Percentiles rank a stretch among this genome's conserved stretches.
phyloP scores from a whole-genome alignment of 371 early-diverging fungal genomes.

The Mucor ambiguus region DNA sequence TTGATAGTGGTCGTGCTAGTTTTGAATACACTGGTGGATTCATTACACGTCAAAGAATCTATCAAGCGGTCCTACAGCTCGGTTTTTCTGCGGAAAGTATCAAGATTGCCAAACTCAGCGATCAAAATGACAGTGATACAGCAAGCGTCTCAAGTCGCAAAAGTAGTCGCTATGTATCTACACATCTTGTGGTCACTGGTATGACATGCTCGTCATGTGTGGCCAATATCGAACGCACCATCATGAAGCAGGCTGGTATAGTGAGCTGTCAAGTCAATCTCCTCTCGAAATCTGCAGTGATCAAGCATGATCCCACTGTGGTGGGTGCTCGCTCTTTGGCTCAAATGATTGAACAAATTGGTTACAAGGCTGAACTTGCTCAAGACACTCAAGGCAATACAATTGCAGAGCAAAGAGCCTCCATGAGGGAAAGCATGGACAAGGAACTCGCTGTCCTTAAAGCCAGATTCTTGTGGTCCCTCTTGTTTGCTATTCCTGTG shows the following conservation, averaged over 20 bases:
- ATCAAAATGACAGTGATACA: neutral
- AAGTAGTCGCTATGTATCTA: conserved; percentile 19
- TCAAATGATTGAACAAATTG: conserved; percentile 61
- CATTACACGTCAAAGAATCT: conserved; percentile 38
- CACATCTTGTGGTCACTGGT: conserved; percentile 62
- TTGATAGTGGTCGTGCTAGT: conserved; percentile 48
- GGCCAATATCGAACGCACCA: conserved; percentile 63
- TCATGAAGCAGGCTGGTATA: conserved; percentile 60
- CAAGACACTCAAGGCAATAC: conserved; percentile 36
- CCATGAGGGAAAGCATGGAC: conserved; percentile 54
- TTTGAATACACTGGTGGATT: conserved; percentile 43
- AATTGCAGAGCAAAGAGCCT: conserved; percentile 38
- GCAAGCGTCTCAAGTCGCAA: conserved; percentile 14
- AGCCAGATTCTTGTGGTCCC: conserved; percentile 53
- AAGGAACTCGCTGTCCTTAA: conserved; percentile 46
- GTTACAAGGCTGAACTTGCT: conserved; percentile 57
- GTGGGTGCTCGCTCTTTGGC: conserved; percentile 55
- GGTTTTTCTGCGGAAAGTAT: conserved; percentile 59
- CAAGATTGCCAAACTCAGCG: conserved; percentile 38
- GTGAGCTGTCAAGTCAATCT: conserved; percentile 66
- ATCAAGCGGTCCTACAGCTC: conserved; percentile 47
- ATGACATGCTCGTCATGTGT: conserved; percentile 91
- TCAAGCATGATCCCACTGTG: conserved; percentile 59
- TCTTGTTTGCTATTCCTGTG: conserved; percentile 64
- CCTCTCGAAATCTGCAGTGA: conserved; percentile 60